A percentile compares a stretch with the other conserved stretches of the same genome.
phyloP scores from a whole-genome alignment of 805 yeast genomes.

The Komagataella pastoris region DNA sequence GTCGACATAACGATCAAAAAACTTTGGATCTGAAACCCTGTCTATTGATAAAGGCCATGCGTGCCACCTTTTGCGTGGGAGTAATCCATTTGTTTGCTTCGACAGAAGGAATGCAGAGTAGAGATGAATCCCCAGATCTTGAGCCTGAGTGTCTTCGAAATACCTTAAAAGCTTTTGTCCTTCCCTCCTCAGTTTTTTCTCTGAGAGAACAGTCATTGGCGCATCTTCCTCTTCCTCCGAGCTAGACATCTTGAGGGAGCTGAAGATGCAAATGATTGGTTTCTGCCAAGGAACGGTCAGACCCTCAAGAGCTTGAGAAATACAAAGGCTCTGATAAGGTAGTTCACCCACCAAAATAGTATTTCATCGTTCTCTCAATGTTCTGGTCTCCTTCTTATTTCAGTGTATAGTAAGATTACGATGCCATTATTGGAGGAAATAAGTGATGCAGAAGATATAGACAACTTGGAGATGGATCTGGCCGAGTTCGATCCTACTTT shows the following conservation, averaged over 20 bases:
- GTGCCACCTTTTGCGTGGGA: constrained; percentile 31
- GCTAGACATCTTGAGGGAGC: neutral
- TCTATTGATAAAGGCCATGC: constrained; percentile 41
- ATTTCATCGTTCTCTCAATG: neutral
- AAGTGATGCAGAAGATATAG: constrained; percentile 71
- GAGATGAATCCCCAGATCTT: constrained; percentile 51
- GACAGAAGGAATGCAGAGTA: constrained; percentile 40
- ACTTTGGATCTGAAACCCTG: constrained; percentile 24
- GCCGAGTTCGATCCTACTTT: constrained; percentile 76
- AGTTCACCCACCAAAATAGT: neutral
- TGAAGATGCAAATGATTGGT: neutral
- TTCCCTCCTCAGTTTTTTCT: constrained; percentile 7
- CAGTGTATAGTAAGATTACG: neutral
- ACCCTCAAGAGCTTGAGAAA: neutral
- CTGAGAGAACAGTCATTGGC: neutral
- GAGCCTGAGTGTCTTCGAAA: constrained; percentile 35
- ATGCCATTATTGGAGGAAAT: constrained; percentile 70
- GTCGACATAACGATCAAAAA: constrained; percentile 14
- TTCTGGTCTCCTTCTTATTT: neutral
- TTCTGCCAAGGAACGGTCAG: neutral
- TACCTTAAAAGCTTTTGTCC: constrained; percentile 13
- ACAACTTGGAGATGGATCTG: constrained; percentile 84
- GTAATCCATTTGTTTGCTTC: constrained; percentile 17
- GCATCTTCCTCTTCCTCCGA: neutral
- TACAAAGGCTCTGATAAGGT: neutral